Base-by-base conservation (phyloP, 1,284 basidiomycete genomes). In the Ceratobasidium sp. region DNA sequence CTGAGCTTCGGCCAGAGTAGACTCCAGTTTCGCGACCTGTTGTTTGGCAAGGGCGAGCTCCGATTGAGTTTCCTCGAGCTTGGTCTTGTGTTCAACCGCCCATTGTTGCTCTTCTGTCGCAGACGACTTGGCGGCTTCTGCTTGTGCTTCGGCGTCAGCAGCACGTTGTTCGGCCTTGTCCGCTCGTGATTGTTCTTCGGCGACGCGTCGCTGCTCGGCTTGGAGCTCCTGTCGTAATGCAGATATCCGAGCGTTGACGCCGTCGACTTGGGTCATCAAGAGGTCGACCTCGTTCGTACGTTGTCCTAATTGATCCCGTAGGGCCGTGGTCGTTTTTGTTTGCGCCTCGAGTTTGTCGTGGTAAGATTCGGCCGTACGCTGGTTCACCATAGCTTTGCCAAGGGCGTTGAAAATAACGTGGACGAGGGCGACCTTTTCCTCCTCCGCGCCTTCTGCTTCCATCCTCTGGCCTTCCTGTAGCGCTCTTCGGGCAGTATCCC, bases 401-500 rank as follows among this genome's bases (percentile, higher is more conserved):
- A 74, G 44, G 3, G 33, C 48, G 48, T 74, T 61, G 46, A 74
- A 74, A 15, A 74, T 40, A 5, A 15, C 26, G 10, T 50, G 23
- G 2, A 74, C 59, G 3, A 74, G 71, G 9, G 59, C 48, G 9
- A 65, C 15, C 61, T 42, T 64, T 28, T 74, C 57, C 33, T 74
- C 71, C 10, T 74, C 71, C 1, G 61, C 33, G 2, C 46, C 44
- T 20, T 74, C 71, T 7, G 71, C 46, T 6, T 74, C 71, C 7
- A 20, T 46, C 15, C 61, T 46, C 28, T 74, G 71, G 3, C 71
- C 71, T 9, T 74, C 71, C n/a, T 44, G 57, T 46, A 74, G 61
- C 10, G 71, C 48, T 33, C 46, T 61, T 46, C 71, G 42, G 13
- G 77, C 79, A 23, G 56, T 42, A 26, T 80, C 79, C 23, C 79